Base-by-base conservation (phyloP, 2,329 filamentous ascomycete genomes). In the Penicillium olsonii region DNA sequence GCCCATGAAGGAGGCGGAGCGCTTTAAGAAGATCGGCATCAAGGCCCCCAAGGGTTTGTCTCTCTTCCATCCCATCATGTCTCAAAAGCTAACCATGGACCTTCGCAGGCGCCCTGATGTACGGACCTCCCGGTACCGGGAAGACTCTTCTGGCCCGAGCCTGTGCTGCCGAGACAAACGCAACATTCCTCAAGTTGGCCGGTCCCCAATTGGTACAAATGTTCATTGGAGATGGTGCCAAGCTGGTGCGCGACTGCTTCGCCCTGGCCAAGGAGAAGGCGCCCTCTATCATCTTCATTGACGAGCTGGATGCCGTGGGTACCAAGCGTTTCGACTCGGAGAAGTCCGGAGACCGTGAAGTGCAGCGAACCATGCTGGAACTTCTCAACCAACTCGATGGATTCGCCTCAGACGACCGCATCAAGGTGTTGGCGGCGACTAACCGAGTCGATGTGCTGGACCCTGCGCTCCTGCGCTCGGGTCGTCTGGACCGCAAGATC, bases 11-110 rank as follows among this genome's bases (percentile, higher is more conserved):
- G 92, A 99, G 76, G 92, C 94, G 2, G 95, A 99, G 64, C 84
- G 92, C 17, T 99, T 99, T 79, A 97, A 96, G 83, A 97, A 96
- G 82, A 96, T 99, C 66, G 94, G 94, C 62, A 99, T 99, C 80
- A 99, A 99, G 78, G 92, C 94, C 34, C 94, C 94, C 12, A 99
- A 99, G 78, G 94, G 94, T 96, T 83, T 54, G 75, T 63, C 47
- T 29, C 42, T 24, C 41, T 29, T 50, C n/a, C 31, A 51, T 6
- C 29, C 37, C 35, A 24, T 20, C 11, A 19, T 31, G 33, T 26
- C 29, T 26, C 14, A 58, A n/a, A 53, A 38, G 20, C 48, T 46
- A 53, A 56, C 34, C 18, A 35, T 43, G 48, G 42, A 54, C 12
- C 33, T 34, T 29, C 38, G 29, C 54, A 95, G 94, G 94, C 73